Conservation (phyloP, 83 land plant genomes). For the Larix sibirica region DNA sequence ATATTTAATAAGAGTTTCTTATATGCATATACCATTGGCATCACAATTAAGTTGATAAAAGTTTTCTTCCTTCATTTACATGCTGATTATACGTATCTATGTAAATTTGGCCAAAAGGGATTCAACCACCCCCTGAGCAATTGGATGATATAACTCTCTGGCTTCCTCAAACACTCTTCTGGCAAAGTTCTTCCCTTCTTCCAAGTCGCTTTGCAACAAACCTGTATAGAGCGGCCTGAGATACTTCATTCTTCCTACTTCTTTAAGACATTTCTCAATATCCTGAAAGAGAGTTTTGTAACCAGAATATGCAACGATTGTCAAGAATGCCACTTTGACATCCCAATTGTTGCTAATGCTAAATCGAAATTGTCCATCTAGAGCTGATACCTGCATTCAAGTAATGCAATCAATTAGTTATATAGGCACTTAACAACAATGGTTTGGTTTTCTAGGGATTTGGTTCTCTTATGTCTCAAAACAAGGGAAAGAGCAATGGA, state of each 20-base stretch:
- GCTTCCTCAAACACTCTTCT: slow-evolving; percentile 73
- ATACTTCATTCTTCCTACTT: slow-evolving; percentile 92
- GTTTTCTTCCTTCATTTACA: no score
- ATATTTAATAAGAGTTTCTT: no score
- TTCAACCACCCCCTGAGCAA: slow-evolving; percentile 87
- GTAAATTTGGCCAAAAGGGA: slow-evolving; percentile 51
- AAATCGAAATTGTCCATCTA: slow-evolving; percentile 62
- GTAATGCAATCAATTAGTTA: not conserved
- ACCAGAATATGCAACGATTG: slow-evolving; percentile 64
- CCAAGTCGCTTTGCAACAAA: slow-evolving; percentile 57
- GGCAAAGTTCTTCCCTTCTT: slow-evolving; percentile 71
- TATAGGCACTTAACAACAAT: not conserved
- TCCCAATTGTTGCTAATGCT: slow-evolving; percentile 75
- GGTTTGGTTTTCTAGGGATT: not conserved
- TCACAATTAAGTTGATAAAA: no score
- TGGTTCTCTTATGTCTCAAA: no score
- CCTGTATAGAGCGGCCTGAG: slow-evolving; percentile 82
- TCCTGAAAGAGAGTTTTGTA: slow-evolving; percentile 58
- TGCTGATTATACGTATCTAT: no score
- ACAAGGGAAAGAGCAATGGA: no score
- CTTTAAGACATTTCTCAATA: slow-evolving; percentile 74
- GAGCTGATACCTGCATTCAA: slow-evolving; percentile 44
- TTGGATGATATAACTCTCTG: slow-evolving; percentile 78
- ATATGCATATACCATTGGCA: no score
- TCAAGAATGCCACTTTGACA: slow-evolving; percentile 82